Percentiles rank a stretch among this genome's conserved stretches.
Conservation (phyloP, 352 stramenopile genomes). For the Phytophthora melonis region DNA sequence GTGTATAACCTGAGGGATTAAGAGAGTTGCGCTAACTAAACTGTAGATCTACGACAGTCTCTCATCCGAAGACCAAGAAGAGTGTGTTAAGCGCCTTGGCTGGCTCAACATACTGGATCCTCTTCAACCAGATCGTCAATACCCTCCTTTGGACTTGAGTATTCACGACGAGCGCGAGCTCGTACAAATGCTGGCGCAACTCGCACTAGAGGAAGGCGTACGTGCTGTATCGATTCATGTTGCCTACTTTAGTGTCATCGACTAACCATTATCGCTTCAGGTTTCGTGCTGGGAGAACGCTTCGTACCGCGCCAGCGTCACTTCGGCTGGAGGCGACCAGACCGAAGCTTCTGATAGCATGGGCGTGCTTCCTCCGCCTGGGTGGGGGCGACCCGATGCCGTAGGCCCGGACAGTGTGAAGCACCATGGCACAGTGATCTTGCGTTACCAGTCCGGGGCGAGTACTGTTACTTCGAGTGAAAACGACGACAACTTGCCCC, state of each 20-base stretch:
- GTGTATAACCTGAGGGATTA: no score
- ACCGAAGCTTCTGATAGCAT: neutral
- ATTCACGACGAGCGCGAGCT: conserved; percentile 81
- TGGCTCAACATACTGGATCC: conserved; percentile 91
- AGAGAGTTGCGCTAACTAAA: no score
- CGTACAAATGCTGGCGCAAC: conserved; percentile 78
- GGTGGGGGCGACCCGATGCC: conserved; percentile 60
- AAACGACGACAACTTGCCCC: neutral
- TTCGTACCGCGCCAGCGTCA: conserved; percentile 34
- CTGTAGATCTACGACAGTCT: conserved; percentile 68
- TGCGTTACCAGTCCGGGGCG: conserved; percentile 47
- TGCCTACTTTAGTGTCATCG: neutral
- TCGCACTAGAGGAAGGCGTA: conserved; percentile 77
- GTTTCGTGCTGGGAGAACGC: conserved; percentile 36
- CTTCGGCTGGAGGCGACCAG: conserved; percentile 1
- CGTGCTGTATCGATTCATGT: neutral
- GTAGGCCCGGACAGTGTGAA: conserved; percentile 69
- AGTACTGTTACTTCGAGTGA: neutral
- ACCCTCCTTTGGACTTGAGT: conserved; percentile 73
- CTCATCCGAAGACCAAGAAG: conserved; percentile 59
- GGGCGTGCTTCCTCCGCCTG: conserved; percentile 45
- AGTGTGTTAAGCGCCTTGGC: conserved; percentile 71
- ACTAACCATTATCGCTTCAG: conserved; percentile 4
- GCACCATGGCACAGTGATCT: conserved; percentile 61
- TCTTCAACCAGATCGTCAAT: conserved; percentile 76